phyloP scores from a whole-genome alignment of 768 basidiomycete genomes.

The Terana coerulea region DNA sequence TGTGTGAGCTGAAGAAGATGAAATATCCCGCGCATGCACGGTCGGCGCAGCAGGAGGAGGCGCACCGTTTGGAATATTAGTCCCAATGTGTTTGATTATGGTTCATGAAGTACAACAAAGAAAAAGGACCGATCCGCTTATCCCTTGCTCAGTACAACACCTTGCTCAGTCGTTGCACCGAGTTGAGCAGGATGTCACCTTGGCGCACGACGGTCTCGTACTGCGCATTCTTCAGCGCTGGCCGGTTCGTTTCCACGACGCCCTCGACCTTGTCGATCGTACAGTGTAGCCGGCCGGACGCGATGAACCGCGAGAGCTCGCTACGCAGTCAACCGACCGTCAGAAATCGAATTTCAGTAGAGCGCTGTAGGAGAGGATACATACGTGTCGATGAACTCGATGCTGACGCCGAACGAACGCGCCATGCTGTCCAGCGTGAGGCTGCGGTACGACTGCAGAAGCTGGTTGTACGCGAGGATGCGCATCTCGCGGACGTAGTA shows the following conservation, averaged over 20 bases:
- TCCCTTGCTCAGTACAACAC: constrained; percentile 57
- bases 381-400: constrained; percentile 83
- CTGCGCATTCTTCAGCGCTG: constrained; percentile 73
- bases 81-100: too few species aligned
- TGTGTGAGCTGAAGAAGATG: too few species aligned
- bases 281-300: constrained; percentile 77
- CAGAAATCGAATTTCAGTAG: constrained; percentile 1
- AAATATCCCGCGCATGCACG: too few species aligned
- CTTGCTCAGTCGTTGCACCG: constrained; percentile 85
- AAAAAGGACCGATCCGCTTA: too few species aligned
- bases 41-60: too few species aligned
- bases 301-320: constrained; percentile 91
- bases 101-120: too few species aligned
- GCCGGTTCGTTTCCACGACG: constrained; percentile 86
- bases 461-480: constrained; percentile 86
- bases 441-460: constrained; percentile 88
- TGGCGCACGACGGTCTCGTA: constrained; percentile 93
- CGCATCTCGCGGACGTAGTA: constrained; percentile 96
- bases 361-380: constrained; percentile 32
- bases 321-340: constrained; percentile 32
- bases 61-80: too few species aligned
- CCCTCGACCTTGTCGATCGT: constrained; percentile 95
- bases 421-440: constrained; percentile 86
- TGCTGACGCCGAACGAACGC: constrained; percentile 84
- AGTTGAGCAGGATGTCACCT: constrained; percentile 85